Percentiles rank a stretch among this genome's conserved stretches.
phyloP scores from a whole-genome alignment of 768 basidiomycete species.

The Suillus fuscotomentosus region DNA sequence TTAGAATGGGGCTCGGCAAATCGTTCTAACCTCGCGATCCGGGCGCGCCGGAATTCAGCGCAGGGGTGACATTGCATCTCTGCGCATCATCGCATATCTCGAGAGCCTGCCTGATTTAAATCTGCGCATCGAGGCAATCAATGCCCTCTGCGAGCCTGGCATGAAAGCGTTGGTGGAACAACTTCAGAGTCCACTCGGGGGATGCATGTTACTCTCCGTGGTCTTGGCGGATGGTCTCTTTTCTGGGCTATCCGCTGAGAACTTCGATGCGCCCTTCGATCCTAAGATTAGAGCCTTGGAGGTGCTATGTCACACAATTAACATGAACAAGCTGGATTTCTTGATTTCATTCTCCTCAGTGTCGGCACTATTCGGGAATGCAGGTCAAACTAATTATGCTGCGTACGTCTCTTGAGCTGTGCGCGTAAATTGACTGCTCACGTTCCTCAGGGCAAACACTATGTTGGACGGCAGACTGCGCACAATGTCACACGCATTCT shows the following conservation, averaged over 20 bases:
- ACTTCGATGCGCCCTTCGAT: conserved; percentile 23
- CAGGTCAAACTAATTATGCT: conserved; percentile 24
- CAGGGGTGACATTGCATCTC: not conserved
- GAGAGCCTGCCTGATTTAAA: not conserved
- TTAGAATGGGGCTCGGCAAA: conserved; percentile 23
- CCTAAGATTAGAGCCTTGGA: conserved; percentile 22
- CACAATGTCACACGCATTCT: conserved; percentile 28
- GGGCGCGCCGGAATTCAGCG: conserved; percentile 11
- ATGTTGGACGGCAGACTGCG: not conserved
- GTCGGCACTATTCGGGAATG: conserved; percentile 32
- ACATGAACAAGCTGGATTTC: conserved; percentile 27
- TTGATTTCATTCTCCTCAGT: conserved; percentile 34
- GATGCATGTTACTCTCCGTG: conserved; percentile 1
- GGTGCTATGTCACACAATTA: conserved; percentile 12
- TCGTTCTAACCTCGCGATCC: conserved; percentile 30
- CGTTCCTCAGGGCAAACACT: conserved; percentile 3
- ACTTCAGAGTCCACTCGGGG: not conserved
- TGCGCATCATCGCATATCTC: not conserved
- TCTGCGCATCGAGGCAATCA: not conserved
- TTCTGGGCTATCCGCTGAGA: conserved; percentile 10
- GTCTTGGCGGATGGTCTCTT: conserved; percentile 1
- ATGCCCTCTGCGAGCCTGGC: not conserved
- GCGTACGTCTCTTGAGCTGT: conserved; percentile 2
- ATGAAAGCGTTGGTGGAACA: not conserved
- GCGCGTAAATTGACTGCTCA: not conserved